These are phyloP conservation scores for Volvariella volvacea DNA, from an alignment of 1,284 basidiomycete species.

Conservation along the genomic window DNA sequence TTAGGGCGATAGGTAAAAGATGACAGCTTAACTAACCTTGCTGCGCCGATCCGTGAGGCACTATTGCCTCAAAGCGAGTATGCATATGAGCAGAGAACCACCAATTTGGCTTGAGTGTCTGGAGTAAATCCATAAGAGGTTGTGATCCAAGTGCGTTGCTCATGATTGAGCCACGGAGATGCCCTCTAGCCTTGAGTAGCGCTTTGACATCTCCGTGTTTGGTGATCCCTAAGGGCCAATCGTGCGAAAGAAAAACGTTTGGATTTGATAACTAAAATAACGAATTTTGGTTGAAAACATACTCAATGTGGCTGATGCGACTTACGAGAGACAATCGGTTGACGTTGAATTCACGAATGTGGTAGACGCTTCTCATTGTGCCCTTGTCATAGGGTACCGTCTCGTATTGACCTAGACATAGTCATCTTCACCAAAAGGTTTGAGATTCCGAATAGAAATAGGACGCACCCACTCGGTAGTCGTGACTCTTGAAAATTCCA, in stretches of 20 bases:
- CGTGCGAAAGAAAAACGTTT: conserved; percentile 87
- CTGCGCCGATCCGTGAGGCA: conserved; percentile 39
- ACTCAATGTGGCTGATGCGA: conserved; percentile 8
- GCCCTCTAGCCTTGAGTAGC: conserved; percentile 76
- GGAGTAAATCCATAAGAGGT: conserved; percentile 77
- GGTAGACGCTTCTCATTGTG: conserved; percentile 83
- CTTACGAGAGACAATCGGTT: conserved; percentile 74
- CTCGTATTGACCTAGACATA: conserved; percentile 59
- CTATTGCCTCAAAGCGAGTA: conserved; percentile 70
- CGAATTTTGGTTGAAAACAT: background rate
- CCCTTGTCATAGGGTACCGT: conserved; percentile 63
- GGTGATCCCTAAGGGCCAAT: conserved; percentile 91
- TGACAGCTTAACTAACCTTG: conserved; percentile 9
- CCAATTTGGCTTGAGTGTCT: conserved; percentile 73
- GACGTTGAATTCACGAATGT: conserved; percentile 85
- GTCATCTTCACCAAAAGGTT: background rate
- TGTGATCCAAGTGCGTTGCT: conserved; percentile 81
- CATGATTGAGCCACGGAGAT: conserved; percentile 73
- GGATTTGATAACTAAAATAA: conserved; percentile 47
- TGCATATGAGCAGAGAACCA: conserved; percentile 98
- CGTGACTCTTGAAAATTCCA: conserved; percentile 85
- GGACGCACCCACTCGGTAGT: conserved; percentile 71
- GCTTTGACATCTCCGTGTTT: conserved; percentile 66
- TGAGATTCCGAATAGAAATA: conserved; percentile 9
- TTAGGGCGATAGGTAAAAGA: conserved; percentile 5